Base-by-base conservation (phyloP, 2,329 filamentous ascomycete genomes). In the Lachnellula hyalina region DNA sequence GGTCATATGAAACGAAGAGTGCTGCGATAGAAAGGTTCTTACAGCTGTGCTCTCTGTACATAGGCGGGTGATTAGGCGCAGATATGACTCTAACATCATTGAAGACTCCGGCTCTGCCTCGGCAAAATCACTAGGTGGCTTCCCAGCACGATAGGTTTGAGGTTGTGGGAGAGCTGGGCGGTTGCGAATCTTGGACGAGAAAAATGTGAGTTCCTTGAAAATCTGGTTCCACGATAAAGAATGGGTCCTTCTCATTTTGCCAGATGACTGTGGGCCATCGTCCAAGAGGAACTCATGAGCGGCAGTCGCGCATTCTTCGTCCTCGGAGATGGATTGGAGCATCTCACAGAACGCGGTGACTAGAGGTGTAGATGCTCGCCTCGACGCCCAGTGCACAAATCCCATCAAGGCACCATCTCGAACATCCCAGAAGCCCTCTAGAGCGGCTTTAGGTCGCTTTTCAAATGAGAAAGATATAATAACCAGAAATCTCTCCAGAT, bases 341-440 rank as follows among this genome's bases (percentile, higher is more conserved):
- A 99, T 93, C 68, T 97, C 93, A 71, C 94, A 99, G 65, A 97
- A 99, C 12, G 93, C 92, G 58, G 90, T 94, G 56, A 96, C 92
- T 23, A 96, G 81, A n/a, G 94, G 94, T 0, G 95, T 96, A 0
- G 95, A 96, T 57, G 96, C 91, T 64, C 94, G 82, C 63, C 90
- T 87, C 3, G 94, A 96, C n/a, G 92, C 89, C 94, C 94, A 99
- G 61, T 96, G 89, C 69, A 99, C 80, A 68, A 99, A 99, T 0
- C 94, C 94, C 59, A 92, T 89, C 34, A 99, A 76, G 63, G 96
- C 96, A 67, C 91, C 91, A 65, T 99, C 94, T 2, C 88, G 85
- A 67, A 96, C 92, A 34, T 82, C 82, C 94, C 94, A 99, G 63
- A 97, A 97, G 46, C 86, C 87, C 21, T 69, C 64, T 66, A 89